phyloP scores from a whole-genome alignment of 2,329 filamentous ascomycete species.

The Thielaviopsis musarum region DNA sequence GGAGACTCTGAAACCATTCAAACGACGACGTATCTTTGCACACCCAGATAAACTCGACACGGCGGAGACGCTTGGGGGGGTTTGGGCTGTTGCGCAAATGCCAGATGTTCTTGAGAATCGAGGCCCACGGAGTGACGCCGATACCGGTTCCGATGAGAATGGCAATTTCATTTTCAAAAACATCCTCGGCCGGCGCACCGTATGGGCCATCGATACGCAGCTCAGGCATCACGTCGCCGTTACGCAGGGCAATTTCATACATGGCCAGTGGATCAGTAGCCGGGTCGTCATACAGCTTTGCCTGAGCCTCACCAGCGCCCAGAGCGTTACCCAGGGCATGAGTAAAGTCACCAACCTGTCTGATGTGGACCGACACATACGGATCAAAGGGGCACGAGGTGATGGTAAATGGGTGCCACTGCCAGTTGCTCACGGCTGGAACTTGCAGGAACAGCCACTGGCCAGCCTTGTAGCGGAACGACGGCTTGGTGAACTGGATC shows the following conservation, averaged over 20 bases:
- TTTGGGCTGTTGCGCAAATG: slow-evolving; percentile 67
- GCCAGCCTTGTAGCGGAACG: slow-evolving; percentile 81
- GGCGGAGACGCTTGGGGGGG: slow-evolving; percentile 60
- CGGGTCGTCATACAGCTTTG: slow-evolving; percentile 58
- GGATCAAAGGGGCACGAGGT: slow-evolving; percentile 81
- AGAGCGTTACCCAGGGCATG: slow-evolving; percentile 63
- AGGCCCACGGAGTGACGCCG: slow-evolving; percentile 60
- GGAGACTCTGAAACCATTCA: slow-evolving; percentile 81
- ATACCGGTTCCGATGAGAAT: slow-evolving; percentile 66
- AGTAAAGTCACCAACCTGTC: slow-evolving; percentile 82
- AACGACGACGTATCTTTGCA: slow-evolving; percentile 79
- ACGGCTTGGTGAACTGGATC: slow-evolving; percentile 77
- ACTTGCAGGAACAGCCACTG: slow-evolving; percentile 86
- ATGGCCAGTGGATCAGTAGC: slow-evolving; percentile 62
- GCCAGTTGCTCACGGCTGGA: slow-evolving; percentile 58
- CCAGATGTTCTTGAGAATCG: slow-evolving; percentile 81
- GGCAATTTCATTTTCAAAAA: slow-evolving; percentile 69
- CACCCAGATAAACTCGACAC: slow-evolving; percentile 88
- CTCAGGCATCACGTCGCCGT: slow-evolving; percentile 66
- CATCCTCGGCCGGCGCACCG: slow-evolving; percentile 81
- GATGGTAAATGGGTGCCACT: slow-evolving; percentile 92
- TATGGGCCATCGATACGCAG: slow-evolving; percentile 78
- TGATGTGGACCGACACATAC: slow-evolving; percentile 72
- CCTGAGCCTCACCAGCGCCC: slow-evolving; percentile 61
- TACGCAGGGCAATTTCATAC: slow-evolving; percentile 77